Conservation (phyloP, 768 basidiomycete species). For the Xanthoconium purpureum region DNA sequence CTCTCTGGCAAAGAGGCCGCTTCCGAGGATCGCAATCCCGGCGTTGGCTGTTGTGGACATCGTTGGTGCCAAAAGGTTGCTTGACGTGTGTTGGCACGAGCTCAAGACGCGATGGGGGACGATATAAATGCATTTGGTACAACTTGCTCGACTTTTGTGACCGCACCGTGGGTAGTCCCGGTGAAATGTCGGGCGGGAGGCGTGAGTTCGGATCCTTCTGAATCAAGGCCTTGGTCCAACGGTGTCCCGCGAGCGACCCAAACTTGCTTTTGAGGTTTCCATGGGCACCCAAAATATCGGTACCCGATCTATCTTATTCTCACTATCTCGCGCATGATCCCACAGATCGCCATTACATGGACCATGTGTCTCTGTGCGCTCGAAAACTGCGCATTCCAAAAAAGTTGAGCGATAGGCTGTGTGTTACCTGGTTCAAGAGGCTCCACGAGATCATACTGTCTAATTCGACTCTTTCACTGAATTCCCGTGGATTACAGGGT, state of each 20-base stretch:
- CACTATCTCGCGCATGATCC: no score
- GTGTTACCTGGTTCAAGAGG: no score
- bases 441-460: no score
- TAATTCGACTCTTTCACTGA: no score
- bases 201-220: neutral
- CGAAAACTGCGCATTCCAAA: no score
- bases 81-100: neutral
- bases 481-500: no score
- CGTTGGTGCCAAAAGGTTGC: neutral
- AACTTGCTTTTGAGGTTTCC: neutral
- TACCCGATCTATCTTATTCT: conserved; percentile 31
- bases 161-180: neutral
- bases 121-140: no score
- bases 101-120: neutral
- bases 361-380: no score
- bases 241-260: neutral
- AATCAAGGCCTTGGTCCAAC: no score
- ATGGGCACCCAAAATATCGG: neutral
- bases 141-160: neutral
- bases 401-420: no score
- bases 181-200: neutral
- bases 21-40: conserved; percentile 75
- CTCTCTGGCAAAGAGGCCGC: conserved; percentile 75
- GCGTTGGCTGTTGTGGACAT: conserved; percentile 40
- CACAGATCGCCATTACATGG: no score